Conservation (phyloP, 306 rosid species). For the Dryas octopetala region DNA sequence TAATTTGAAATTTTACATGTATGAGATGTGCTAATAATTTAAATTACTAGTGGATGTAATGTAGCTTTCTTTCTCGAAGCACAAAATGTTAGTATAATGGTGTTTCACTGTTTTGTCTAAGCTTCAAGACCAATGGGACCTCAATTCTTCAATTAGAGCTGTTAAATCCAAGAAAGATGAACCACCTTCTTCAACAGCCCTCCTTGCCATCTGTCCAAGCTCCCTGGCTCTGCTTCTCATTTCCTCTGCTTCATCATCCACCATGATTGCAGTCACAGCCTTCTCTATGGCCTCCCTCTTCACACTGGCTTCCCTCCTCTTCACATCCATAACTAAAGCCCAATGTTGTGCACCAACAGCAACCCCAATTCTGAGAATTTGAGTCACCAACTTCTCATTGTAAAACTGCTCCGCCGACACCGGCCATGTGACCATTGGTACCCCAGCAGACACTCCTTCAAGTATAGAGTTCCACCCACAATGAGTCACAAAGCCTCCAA, state of each 20-base stretch:
- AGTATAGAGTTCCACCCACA: constrained; percentile 49
- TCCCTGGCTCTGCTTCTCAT: constrained; percentile 35
- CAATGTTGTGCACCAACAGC: constrained; percentile 33
- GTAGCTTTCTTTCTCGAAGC: too few species aligned
- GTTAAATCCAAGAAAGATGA: constrained; percentile 5
- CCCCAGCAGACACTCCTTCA: constrained; percentile 39
- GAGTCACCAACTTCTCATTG: constrained; percentile 41
- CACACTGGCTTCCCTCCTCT: constrained; percentile 24
- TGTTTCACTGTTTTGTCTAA: neutral
- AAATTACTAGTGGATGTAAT: neutral
- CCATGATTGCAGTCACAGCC: constrained; percentile 38
- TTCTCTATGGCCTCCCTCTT: constrained; percentile 23
- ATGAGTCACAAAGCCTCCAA: constrained; percentile 47
- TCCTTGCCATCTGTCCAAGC: constrained; percentile 22
- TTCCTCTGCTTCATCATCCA: constrained; percentile 33
- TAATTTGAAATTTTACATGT: neutral
- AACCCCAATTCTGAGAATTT: constrained; percentile 28
- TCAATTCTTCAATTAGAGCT: constrained; percentile 6
- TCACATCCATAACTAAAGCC: constrained; percentile 17
- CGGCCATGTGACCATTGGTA: constrained; percentile 51
- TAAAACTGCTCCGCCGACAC: constrained; percentile 39
- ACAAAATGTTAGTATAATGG: neutral
- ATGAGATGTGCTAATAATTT: neutral
- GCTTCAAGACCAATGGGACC: neutral
- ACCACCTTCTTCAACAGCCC: constrained; percentile 21